Percentiles rank a stretch among this genome's conserved stretches.
Evolutionary conservation across 768 basidiomycete species (phyloP).

Genomic region (Tulasnella calospora): DNA sequence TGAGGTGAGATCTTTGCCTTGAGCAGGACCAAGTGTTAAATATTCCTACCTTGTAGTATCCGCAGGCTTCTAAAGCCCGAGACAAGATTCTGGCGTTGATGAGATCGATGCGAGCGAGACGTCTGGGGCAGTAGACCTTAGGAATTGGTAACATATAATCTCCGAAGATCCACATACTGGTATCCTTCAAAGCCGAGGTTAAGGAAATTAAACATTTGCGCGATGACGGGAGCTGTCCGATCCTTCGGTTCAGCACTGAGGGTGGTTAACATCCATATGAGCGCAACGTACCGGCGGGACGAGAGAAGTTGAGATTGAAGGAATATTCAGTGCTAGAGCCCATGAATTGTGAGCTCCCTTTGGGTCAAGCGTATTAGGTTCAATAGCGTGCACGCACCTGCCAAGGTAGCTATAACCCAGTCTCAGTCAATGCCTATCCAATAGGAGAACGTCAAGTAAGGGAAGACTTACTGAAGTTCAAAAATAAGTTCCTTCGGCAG

Average conservation of each 20-base stretch:
- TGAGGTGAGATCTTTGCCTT: not conserved
- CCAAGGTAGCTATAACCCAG: conserved; percentile 7
- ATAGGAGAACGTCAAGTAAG: not conserved
- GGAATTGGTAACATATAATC: conserved; percentile 37
- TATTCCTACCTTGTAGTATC: conserved; percentile 44
- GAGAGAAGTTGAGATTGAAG: conserved; percentile 59
- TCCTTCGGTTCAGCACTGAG: not conserved
- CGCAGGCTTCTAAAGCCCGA: conserved; percentile 55
- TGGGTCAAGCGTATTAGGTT: not conserved
- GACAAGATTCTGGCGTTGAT: conserved; percentile 63
- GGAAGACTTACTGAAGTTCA: conserved; percentile 45
- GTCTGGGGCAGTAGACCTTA: conserved; percentile 30
- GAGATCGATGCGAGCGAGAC: conserved; percentile 46
- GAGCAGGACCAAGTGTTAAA: not conserved
- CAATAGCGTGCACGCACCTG: conserved; percentile 1
- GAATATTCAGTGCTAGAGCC: conserved; percentile 63
- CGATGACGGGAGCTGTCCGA: conserved; percentile 29
- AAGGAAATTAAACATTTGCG: conserved; percentile 49
- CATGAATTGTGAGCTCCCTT: not conserved
- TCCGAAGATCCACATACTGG: conserved; percentile 23
- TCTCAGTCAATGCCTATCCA: not conserved
- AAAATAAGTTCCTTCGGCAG: conserved; percentile 70
- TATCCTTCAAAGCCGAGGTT: conserved; percentile 52
- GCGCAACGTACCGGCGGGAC: conserved; percentile 55
- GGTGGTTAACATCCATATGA: conserved; percentile 37